phyloP scores from a whole-genome alignment of 179 eudicot species.

The Gypsophila paniculata region DNA sequence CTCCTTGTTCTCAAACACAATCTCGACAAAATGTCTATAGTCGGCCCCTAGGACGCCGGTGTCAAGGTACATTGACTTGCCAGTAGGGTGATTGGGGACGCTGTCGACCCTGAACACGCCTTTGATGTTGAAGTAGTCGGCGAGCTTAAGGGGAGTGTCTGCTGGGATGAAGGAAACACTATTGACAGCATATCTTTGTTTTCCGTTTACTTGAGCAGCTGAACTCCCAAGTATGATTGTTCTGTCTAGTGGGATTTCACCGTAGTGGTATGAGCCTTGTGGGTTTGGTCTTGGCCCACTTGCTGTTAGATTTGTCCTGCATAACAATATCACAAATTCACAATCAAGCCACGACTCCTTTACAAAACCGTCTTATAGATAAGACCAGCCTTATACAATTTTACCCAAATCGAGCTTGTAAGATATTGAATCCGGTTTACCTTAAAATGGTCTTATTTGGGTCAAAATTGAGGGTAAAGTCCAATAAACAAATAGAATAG shows the following conservation, averaged over 20 bases:
- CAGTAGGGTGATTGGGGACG: slow-evolving; percentile 42
- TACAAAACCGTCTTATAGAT: too few species aligned
- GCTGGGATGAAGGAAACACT: slow-evolving; percentile 46
- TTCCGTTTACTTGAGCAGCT: slow-evolving; percentile 36
- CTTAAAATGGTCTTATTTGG: too few species aligned
- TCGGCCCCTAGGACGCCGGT: slow-evolving; percentile 48
- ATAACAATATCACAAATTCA: neutral
- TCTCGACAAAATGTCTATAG: slow-evolving; percentile 43
- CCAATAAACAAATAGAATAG: too few species aligned
- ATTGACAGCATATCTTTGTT: slow-evolving; percentile 52
- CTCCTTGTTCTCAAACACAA: slow-evolving; percentile 48
- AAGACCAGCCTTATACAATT: too few species aligned
- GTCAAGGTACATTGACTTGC: slow-evolving; percentile 34
- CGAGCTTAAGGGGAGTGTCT: slow-evolving; percentile 56
- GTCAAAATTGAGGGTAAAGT: too few species aligned
- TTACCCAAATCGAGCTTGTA: too few species aligned
- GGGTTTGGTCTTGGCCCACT: slow-evolving; percentile 72
- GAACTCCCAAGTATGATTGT: slow-evolving; percentile 39
- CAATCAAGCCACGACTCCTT: too few species aligned
- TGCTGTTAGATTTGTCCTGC: slow-evolving; percentile 62
- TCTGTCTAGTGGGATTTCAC: slow-evolving; percentile 36
- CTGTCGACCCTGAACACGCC: slow-evolving; percentile 44
- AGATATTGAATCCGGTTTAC: too few species aligned
- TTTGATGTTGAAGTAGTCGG: slow-evolving; percentile 46
- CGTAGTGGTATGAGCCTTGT: slow-evolving; percentile 68